Evolutionary conservation across 208 protist species (phyloP).

Genomic region (Jaenimonas drosophilae): DNA sequence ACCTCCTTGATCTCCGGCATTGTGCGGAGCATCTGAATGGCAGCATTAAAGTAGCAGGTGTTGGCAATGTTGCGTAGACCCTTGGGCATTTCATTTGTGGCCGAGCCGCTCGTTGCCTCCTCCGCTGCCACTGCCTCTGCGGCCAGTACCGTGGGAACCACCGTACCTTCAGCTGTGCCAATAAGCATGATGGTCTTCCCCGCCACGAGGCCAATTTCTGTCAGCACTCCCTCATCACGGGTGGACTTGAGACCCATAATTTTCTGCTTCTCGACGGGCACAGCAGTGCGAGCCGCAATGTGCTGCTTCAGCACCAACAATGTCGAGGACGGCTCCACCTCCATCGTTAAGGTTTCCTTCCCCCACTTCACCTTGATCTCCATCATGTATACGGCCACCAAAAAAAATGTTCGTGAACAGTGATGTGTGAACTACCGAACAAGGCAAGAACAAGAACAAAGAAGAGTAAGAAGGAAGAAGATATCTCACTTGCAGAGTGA

Average conservation of each 20-base stretch:
- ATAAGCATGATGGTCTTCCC: constrained; percentile 77
- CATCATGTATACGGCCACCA: no score
- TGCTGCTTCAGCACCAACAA: constrained; percentile 34
- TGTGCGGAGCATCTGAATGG: constrained; percentile 71
- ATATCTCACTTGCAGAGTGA: no score
- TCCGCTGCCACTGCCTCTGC: constrained; percentile 8
- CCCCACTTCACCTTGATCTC: constrained; percentile 74
- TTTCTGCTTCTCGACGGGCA: constrained; percentile 81
- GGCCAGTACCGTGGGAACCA: constrained; percentile 13
- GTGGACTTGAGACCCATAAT: constrained; percentile 56
- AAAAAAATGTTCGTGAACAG: no score
- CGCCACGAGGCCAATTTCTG: constrained; percentile 21
- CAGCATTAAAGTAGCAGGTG: constrained; percentile 88
- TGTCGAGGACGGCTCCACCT: constrained; percentile 28
- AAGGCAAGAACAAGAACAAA: no score
- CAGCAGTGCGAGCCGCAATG: constrained; percentile 33
- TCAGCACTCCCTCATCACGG: constrained; percentile 18
- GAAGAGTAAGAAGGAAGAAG: no score
- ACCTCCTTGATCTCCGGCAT: constrained; percentile 54
- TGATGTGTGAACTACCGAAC: no score
- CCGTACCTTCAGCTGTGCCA: constrained; percentile 37
- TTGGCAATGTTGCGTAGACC: constrained; percentile 77
- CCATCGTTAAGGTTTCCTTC: constrained; percentile 46
- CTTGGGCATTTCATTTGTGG: constrained; percentile 11
- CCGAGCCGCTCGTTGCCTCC: constrained; percentile 2